Conservation (phyloP, 1,139 yeast genomes). For the Nadsonia commutata region DNA sequence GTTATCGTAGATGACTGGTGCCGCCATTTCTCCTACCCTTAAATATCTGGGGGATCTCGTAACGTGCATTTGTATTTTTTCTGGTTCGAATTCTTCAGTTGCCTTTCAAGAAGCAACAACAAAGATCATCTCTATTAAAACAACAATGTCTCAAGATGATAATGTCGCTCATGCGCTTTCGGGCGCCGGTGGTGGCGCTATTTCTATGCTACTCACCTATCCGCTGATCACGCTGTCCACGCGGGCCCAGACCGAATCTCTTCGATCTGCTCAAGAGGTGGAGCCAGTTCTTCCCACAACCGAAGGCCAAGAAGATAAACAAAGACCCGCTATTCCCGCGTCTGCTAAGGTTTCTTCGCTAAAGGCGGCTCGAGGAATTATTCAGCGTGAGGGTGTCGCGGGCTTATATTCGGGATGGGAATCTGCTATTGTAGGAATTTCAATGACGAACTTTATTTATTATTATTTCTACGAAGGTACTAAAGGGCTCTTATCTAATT, state of each 20-base stretch:
- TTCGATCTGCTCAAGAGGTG: conserved; percentile 22
- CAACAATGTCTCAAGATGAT: conserved; percentile 19
- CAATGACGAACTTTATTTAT: conserved; percentile 75
- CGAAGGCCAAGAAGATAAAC: neutral
- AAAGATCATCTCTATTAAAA: neutral
- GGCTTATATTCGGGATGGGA: conserved; percentile 80
- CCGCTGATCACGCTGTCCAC: conserved; percentile 78
- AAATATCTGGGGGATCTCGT: too few relatives aligned
- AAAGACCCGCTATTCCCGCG: too few relatives aligned
- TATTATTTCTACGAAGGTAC: conserved; percentile 79
- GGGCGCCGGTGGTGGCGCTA: conserved; percentile 88
- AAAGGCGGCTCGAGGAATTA: conserved; percentile 33
- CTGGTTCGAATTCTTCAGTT: neutral
- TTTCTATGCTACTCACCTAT: conserved; percentile 71
- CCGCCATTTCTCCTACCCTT: too few relatives aligned
- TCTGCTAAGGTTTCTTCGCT: conserved; percentile 17
- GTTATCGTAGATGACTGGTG: too few relatives aligned
- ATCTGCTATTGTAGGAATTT: conserved; percentile 75
- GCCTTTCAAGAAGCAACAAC: neutral
- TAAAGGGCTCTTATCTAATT: conserved; percentile 28
- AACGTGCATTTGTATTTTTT: neutral
- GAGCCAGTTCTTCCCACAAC: conserved; percentile 8
- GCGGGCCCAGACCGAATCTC: conserved; percentile 58
- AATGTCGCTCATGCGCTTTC: conserved; percentile 69
- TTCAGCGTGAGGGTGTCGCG: conserved; percentile 46